phyloP scores from a whole-genome alignment of 1,284 basidiomycete genomes.

The Microbotryum violaceum region DNA sequence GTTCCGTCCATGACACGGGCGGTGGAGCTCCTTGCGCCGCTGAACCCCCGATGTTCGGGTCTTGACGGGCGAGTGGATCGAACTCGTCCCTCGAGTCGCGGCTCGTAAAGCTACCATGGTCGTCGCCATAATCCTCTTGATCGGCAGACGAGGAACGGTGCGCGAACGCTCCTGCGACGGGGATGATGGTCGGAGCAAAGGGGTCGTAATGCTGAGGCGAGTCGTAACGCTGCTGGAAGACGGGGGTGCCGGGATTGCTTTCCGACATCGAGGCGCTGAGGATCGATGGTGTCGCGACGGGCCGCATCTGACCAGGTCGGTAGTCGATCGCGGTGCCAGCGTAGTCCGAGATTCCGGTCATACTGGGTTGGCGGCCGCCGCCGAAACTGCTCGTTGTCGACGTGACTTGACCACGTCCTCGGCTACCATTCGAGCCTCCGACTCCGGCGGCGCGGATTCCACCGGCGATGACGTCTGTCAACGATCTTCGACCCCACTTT shows the following conservation, averaged over 20 bases:
- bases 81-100: background rate
- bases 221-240: too few species aligned
- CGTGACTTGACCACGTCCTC: too few species aligned
- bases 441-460: background rate
- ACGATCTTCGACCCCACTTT: constrained; percentile 21
- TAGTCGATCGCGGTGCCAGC: constrained; percentile 21
- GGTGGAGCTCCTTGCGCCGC: background rate
- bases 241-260: background rate
- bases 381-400: constrained; percentile 2
- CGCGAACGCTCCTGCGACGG: constrained; percentile 13
- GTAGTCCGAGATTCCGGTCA: constrained; percentile 14
- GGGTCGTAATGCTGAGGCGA: constrained; percentile 14
- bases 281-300: constrained; percentile 12
- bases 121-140: constrained; percentile 9
- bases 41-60: background rate
- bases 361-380: constrained; percentile 15
- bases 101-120: background rate
- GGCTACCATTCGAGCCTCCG: too few species aligned
- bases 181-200: constrained; percentile 14
- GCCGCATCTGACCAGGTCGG: constrained; percentile 16
- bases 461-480: constrained; percentile 23
- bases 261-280: background rate
- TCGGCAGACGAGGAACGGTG: constrained; percentile 3
- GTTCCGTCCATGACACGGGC: background rate
- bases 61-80: background rate